Conservation (phyloP, 257 asterid species). For the Parsonsia alboflavescens region DNA sequence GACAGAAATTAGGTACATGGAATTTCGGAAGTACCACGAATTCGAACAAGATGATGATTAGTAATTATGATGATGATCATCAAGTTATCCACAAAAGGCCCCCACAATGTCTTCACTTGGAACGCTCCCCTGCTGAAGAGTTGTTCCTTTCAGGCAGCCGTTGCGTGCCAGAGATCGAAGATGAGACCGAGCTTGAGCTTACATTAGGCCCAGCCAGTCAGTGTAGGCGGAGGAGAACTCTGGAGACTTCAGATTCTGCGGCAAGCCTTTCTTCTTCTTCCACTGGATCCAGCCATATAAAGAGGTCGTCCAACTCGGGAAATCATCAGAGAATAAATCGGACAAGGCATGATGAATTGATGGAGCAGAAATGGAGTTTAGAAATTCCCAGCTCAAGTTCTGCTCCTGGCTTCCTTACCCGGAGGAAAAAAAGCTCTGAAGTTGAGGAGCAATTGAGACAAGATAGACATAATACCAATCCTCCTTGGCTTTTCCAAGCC, state of each 20-base stretch:
- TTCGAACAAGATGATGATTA: conserved; percentile 10
- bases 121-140: conserved; percentile 28
- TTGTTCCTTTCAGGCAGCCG: conserved; percentile 12
- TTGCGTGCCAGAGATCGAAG: conserved; percentile 20
- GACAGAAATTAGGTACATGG: conserved; percentile 16
- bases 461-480: conserved; percentile 41
- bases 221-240: conserved; percentile 27
- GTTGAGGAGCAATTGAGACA: conserved; percentile 38
- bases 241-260: conserved; percentile 42
- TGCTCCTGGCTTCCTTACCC: conserved; percentile 16
- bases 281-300: conserved; percentile 41
- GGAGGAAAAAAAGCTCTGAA: conserved; percentile 18
- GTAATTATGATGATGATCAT: neutral
- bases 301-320: conserved; percentile 25
- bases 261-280: conserved; percentile 68
- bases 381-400: conserved; percentile 26
- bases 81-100: conserved; percentile 15
- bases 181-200: conserved; percentile 65
- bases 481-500: conserved; percentile 82
- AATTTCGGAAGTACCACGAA: conserved; percentile 9
- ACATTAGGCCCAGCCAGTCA: conserved; percentile 67
- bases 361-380: conserved; percentile 44
- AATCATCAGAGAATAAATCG: conserved; percentile 13
- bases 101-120: conserved; percentile 23
- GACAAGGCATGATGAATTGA: conserved; percentile 17